These are phyloP conservation scores for Amanita molliuscula DNA, from an alignment of 768 basidiomycete genomes.

Conservation along the genomic window DNA sequence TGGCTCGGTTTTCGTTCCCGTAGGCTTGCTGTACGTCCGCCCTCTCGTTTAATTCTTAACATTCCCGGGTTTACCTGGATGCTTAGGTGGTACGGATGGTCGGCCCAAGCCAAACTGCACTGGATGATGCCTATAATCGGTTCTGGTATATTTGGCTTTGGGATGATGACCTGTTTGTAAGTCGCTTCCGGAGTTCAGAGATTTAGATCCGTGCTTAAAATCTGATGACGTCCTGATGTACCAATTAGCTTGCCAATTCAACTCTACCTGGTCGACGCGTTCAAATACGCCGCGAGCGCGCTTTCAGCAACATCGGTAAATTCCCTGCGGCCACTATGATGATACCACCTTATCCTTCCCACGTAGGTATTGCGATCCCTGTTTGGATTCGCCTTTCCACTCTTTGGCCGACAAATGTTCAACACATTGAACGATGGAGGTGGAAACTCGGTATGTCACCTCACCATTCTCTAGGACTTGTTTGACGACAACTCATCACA, in stretches of 20 bases:
- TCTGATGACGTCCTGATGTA: background rate
- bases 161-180: slow-evolving; percentile 12
- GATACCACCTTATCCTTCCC: background rate
- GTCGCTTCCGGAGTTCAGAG: background rate
- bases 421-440: slow-evolving; percentile 48
- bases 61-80: background rate
- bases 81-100: slow-evolving; percentile 73
- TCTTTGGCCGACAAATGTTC: slow-evolving; percentile 56
- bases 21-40: slow-evolving; percentile 52
- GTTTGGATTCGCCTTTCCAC: slow-evolving; percentile 37
- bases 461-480: background rate
- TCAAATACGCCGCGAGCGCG: slow-evolving; percentile 62
- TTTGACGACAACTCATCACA: slow-evolving; percentile 14
- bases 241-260: slow-evolving; percentile 50
- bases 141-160: slow-evolving; percentile 51
- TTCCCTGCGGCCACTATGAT: slow-evolving; percentile 2
- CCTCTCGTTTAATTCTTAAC: background rate
- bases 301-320: slow-evolving; percentile 53
- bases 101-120: slow-evolving; percentile 50
- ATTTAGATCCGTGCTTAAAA: too few relatives aligned
- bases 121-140: slow-evolving; percentile 75
- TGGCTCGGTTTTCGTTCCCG: slow-evolving; percentile 58
- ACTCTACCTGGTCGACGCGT: slow-evolving; percentile 64
- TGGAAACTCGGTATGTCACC: slow-evolving; percentile 45
- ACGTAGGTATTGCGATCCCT: slow-evolving; percentile 34